Percentiles rank a stretch among this genome's conserved stretches.
These are phyloP conservation scores for Pseudohalonectria lignicola DNA, from an alignment of 2,329 filamentous ascomycete genomes.

Conservation along the genomic window DNA sequence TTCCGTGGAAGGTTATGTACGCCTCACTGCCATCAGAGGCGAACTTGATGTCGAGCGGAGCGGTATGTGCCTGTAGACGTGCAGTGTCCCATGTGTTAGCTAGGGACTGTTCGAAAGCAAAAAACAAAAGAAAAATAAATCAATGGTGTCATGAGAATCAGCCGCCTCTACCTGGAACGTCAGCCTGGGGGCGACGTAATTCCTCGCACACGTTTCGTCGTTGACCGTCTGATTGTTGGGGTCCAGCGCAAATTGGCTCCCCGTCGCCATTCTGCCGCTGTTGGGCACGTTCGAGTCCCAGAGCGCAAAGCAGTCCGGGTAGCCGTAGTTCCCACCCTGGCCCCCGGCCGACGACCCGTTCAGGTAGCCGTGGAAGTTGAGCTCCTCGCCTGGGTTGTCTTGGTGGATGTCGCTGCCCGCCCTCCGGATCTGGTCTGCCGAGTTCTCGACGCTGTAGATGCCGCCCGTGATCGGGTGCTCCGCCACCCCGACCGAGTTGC, in stretches of 20 bases:
- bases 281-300: conserved; percentile 43
- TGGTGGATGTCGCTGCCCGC: conserved; percentile 46
- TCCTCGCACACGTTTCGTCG: conserved; percentile 29
- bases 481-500: conserved; percentile 58
- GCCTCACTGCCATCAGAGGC: conserved; percentile 42
- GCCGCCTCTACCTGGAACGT: conserved; percentile 32
- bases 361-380: conserved; percentile 61
- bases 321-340: conserved; percentile 52
- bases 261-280: conserved; percentile 26
- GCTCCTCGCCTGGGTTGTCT: conserved; percentile 59
- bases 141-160: no score
- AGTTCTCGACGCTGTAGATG: conserved; percentile 10
- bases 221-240: conserved; percentile 18
- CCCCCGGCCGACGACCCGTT: conserved; percentile 17
- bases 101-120: neutral
- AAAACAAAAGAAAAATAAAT: neutral
- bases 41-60: conserved; percentile 64
- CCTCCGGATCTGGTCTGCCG: conserved; percentile 33
- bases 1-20: conserved; percentile 62
- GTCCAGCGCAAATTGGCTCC: conserved; percentile 36
- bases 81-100: no score
- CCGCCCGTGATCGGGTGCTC: conserved; percentile 23
- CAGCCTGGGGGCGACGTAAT: conserved; percentile 39
- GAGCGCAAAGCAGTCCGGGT: conserved; percentile 57
- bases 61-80: conserved; percentile 54